Evolutionary conservation across 1,139 yeast species (phyloP).

Genomic region (Yamadazyma atmosphaerica): DNA sequence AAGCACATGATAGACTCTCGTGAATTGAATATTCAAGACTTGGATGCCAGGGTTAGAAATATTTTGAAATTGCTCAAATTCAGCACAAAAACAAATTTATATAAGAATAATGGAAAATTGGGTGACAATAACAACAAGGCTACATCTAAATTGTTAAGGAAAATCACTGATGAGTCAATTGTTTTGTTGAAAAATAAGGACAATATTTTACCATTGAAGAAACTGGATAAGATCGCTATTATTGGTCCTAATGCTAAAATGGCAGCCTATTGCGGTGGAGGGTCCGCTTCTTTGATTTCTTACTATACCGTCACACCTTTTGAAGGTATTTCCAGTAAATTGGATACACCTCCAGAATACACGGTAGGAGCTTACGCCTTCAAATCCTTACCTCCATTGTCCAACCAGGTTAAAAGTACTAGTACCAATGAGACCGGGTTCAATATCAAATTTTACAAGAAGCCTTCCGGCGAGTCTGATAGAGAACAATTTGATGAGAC

Average conservation of each 20-base stretch:
- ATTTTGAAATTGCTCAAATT: constrained; percentile 48
- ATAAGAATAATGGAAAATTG: constrained; percentile 31
- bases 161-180: constrained; percentile 50
- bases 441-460: constrained; percentile 33
- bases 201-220: constrained; percentile 38
- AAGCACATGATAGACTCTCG: constrained; percentile 29
- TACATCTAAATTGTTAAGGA: constrained; percentile 42
- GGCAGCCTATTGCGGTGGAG: constrained; percentile 33
- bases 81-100: constrained; percentile 34
- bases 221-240: constrained; percentile 24
- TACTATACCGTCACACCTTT: constrained; percentile 31
- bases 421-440: constrained; percentile 41
- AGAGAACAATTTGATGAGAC: constrained; percentile 37
- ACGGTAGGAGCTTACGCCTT: constrained; percentile 22
- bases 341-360: constrained; percentile 17
- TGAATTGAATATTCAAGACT: constrained; percentile 29
- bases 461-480: constrained; percentile 17
- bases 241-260: constrained; percentile 36
- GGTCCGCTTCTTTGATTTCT: constrained; percentile 33
- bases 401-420: constrained; percentile 19
- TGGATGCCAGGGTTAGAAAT: constrained; percentile 46
- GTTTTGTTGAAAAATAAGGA: constrained; percentile 56
- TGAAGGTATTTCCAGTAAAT: constrained; percentile 25
- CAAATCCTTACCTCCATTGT: constrained; percentile 28
- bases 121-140: constrained; percentile 38